A percentile compares a stretch with the other conserved stretches of the same genome.
These are phyloP conservation scores for Plasmodium knowlesi DNA, from an alignment of 169 alveolate genomes.

Conservation along the genomic window DNA sequence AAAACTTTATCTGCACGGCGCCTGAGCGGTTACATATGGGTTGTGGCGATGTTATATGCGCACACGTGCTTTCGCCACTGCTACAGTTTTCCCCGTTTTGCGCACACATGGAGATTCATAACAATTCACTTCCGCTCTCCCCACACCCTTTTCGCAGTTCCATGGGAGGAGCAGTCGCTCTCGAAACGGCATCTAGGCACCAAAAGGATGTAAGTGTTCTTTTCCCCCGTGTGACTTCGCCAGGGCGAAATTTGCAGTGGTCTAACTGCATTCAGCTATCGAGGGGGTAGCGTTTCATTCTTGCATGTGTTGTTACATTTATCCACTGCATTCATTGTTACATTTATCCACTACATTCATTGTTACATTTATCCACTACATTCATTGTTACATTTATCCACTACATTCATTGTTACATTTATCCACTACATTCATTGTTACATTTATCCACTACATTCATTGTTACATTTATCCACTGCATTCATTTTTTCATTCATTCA, in stretches of 20 bases:
- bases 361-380: too few species aligned
- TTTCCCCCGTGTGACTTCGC: not conserved
- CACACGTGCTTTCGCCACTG: not conserved
- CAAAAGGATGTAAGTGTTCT: slow-evolving; percentile 16
- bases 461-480: too few species aligned
- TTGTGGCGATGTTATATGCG: not conserved
- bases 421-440: too few species aligned
- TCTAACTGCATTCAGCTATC: not conserved
- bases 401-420: too few species aligned
- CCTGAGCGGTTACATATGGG: slow-evolving; percentile 16
- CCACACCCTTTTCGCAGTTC: slow-evolving; percentile 4
- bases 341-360: too few species aligned
- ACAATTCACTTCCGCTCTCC: not conserved
- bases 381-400: too few species aligned
- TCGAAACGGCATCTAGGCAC: slow-evolving; percentile 34
- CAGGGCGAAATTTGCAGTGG: not conserved
- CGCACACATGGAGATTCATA: not conserved
- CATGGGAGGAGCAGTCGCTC: slow-evolving; percentile 70
- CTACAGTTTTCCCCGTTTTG: not conserved
- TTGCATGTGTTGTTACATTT: too few species aligned
- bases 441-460: too few species aligned
- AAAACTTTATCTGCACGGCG: not conserved
- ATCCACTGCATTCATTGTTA: too few species aligned
- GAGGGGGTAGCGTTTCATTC: too few species aligned
- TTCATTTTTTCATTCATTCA: too few species aligned